phyloP scores from a whole-genome alignment of 805 yeast species.

The Candida easanensis region DNA sequence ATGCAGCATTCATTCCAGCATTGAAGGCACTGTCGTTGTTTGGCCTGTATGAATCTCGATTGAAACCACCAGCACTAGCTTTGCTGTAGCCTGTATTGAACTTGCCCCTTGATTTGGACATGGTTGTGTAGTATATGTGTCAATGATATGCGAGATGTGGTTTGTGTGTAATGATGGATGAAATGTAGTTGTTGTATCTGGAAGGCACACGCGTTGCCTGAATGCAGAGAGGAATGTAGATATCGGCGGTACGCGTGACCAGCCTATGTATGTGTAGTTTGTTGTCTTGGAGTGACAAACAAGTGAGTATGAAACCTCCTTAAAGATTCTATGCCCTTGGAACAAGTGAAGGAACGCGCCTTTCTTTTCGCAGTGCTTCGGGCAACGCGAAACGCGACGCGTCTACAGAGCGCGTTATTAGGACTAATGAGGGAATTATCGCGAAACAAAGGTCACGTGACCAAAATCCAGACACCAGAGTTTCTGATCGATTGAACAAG shows the following conservation, averaged over 20 bases:
- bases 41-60: constrained; percentile 23
- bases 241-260: not conserved
- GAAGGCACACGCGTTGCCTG: not conserved
- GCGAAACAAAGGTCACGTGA: not conserved
- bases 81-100: constrained; percentile 41
- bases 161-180: not conserved
- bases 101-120: constrained; percentile 24
- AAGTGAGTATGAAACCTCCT: not conserved
- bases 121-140: constrained; percentile 3
- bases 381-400: not conserved
- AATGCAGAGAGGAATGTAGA: not conserved
- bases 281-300: not conserved
- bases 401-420: too few relatives aligned
- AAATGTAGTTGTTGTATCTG: not conserved
- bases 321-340: not conserved
- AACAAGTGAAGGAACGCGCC: not conserved
- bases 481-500: not conserved
- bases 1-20: constrained; percentile 6
- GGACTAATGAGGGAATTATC: too few relatives aligned
- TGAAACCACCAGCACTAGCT: constrained; percentile 35
- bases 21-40: constrained; percentile 38
- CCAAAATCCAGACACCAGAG: not conserved
- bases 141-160: constrained; percentile 1
- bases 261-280: not conserved
- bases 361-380: not conserved